Evolutionary conservation across 192 early-diverging fungal genomes (phyloP).

Genomic region (Gonapodya sp.): DNA sequence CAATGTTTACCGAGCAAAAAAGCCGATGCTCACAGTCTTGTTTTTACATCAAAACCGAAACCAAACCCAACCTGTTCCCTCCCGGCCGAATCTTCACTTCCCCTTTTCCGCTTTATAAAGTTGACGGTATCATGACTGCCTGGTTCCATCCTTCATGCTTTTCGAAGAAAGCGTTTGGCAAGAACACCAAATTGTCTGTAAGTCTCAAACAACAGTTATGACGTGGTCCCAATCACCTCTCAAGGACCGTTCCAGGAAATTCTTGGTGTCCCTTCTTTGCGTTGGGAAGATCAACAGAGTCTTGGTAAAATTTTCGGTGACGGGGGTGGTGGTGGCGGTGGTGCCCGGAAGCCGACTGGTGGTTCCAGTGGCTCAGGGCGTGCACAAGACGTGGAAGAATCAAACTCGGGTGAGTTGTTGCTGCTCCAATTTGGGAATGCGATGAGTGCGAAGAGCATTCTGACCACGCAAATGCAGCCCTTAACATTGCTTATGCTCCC

Average conservation of each 20-base stretch:
- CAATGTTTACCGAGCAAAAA: too few relatives aligned
- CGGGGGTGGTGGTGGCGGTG: too few relatives aligned
- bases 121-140: not conserved
- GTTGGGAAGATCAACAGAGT: not conserved
- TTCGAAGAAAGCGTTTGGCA: not conserved
- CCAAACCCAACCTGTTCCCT: not conserved
- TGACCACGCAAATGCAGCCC: not conserved
- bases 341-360: too few relatives aligned
- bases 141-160: not conserved
- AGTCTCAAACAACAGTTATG: too few relatives aligned
- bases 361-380: too few relatives aligned
- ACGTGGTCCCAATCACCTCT: too few relatives aligned
- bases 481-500: not conserved
- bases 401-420: too few relatives aligned
- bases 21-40: too few relatives aligned
- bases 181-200: too few relatives aligned
- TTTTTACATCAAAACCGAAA: too few relatives aligned
- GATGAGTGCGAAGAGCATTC: not conserved
- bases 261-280: not conserved
- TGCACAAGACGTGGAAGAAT: too few relatives aligned
- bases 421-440: too few relatives aligned
- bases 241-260: not conserved
- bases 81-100: not conserved
- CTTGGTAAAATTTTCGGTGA: not conserved
- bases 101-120: not conserved